Evolutionary conservation across 2,329 filamentous ascomycete genomes (phyloP).

Genomic region (Nigrograna mackinnonii): DNA sequence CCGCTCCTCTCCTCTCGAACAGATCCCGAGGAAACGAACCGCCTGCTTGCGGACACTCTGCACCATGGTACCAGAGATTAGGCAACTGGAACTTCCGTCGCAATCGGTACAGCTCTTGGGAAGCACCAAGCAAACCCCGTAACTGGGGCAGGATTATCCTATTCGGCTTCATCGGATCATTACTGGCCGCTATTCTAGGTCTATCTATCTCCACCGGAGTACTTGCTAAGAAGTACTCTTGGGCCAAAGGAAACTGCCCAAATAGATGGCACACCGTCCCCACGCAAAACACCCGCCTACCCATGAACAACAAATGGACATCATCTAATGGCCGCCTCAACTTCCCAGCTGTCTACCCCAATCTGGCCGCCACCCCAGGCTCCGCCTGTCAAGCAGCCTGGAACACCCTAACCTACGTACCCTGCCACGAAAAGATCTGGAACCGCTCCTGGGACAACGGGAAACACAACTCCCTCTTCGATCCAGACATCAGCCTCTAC

Average conservation of each 20-base stretch:
- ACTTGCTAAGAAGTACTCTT: too few relatives aligned
- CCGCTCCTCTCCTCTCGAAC: constrained; percentile 11
- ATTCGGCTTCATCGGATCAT: constrained; percentile 3
- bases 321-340: constrained; percentile 9
- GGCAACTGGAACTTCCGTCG: too few relatives aligned
- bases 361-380: neutral
- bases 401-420: constrained; percentile 5
- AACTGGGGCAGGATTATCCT: constrained; percentile 8
- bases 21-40: constrained; percentile 10
- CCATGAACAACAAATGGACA: constrained; percentile 1
- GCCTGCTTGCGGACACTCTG: neutral
- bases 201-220: constrained; percentile 11
- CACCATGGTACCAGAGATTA: too few relatives aligned
- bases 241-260: too few relatives aligned
- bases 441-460: constrained; percentile 16
- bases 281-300: constrained; percentile 1
- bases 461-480: constrained; percentile 10
- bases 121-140: constrained; percentile 1
- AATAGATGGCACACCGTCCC: too few relatives aligned
- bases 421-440: constrained; percentile 16
- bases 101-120: too few relatives aligned
- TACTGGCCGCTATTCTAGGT: constrained; percentile 4
- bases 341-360: constrained; percentile 8
- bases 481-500: constrained; percentile 9
- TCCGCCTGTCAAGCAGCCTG: constrained; percentile 9